Evolutionary conservation across 1,284 basidiomycete genomes (phyloP).

Genomic region (Austroboletus novae-zelandiae): DNA sequence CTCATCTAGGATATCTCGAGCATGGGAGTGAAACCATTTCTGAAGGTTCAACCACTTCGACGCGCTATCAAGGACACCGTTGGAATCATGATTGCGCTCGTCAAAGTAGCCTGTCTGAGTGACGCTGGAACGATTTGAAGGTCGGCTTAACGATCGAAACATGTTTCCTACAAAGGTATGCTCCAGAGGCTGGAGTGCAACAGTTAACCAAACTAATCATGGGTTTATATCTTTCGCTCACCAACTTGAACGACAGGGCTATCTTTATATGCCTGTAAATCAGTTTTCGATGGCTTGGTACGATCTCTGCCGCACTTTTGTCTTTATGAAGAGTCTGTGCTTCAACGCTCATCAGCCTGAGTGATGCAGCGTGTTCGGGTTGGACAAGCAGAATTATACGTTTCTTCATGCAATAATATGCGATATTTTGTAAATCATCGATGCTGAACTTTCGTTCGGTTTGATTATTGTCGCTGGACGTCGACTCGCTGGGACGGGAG

Average conservation of each 20-base stretch:
- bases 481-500: slow-evolving; percentile 29
- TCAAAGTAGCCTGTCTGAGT: background rate
- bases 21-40: slow-evolving; percentile 7
- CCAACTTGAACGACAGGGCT: too few relatives aligned
- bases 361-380: slow-evolving; percentile 52
- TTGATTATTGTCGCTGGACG: background rate
- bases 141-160: background rate
- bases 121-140: too few relatives aligned
- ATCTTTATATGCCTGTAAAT: too few relatives aligned
- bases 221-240: too few relatives aligned
- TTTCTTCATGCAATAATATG: slow-evolving; percentile 35
- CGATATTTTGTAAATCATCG: slow-evolving; percentile 18
- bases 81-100: too few relatives aligned
- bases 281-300: background rate
- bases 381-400: slow-evolving; percentile 46
- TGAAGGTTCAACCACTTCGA: too few relatives aligned
- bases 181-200: too few relatives aligned
- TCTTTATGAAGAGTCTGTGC: slow-evolving; percentile 10
- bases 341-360: slow-evolving; percentile 43
- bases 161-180: background rate
- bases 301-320: background rate
- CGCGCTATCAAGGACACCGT: too few relatives aligned
- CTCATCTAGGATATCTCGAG: slow-evolving; percentile 17
- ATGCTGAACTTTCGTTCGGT: background rate
- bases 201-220: too few relatives aligned